These are phyloP conservation scores for Cladosporium oxysporum DNA, from an alignment of 2,329 filamentous ascomycete genomes.

Conservation along the genomic window DNA sequence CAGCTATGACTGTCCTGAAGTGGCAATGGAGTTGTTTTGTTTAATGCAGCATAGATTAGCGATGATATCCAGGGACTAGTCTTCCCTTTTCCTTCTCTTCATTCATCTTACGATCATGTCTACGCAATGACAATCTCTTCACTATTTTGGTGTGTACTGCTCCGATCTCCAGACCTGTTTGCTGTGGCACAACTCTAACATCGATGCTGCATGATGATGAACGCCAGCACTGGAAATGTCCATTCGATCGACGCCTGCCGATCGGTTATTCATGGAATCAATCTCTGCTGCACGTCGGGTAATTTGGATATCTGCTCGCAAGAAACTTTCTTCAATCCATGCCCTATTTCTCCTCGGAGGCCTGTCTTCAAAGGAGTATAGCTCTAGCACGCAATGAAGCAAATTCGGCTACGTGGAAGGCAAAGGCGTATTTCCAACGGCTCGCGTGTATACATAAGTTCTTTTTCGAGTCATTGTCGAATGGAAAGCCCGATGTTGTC, in stretches of 20 bases:
- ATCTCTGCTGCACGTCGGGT: not conserved
- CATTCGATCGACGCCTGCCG: not conserved
- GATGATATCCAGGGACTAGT: not conserved
- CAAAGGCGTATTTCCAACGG: not conserved
- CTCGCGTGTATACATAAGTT: not conserved
- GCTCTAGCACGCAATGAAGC: not conserved
- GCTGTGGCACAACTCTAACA: not conserved
- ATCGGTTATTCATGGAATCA: not conserved
- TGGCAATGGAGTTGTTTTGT: not conserved
- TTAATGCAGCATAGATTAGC: not conserved
- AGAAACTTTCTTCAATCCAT: not conserved
- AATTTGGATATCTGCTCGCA: not conserved
- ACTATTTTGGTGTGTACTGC: not conserved
- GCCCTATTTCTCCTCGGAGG: not conserved
- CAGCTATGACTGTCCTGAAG: not conserved
- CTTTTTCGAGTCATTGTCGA: not conserved
- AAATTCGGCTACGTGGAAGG: not conserved
- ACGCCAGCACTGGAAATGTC: not conserved
- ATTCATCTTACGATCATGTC: not conserved
- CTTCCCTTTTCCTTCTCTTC: not conserved
- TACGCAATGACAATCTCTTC: not conserved
- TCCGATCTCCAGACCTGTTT: not conserved
- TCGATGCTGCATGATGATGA: not conserved
- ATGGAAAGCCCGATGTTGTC: not conserved
- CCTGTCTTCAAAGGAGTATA: not conserved